Evolutionary conservation across 192 early-diverging fungal genomes (phyloP), one percentile per base, ranked within the genome.

Genomic region (Backusella sp.): DNA sequence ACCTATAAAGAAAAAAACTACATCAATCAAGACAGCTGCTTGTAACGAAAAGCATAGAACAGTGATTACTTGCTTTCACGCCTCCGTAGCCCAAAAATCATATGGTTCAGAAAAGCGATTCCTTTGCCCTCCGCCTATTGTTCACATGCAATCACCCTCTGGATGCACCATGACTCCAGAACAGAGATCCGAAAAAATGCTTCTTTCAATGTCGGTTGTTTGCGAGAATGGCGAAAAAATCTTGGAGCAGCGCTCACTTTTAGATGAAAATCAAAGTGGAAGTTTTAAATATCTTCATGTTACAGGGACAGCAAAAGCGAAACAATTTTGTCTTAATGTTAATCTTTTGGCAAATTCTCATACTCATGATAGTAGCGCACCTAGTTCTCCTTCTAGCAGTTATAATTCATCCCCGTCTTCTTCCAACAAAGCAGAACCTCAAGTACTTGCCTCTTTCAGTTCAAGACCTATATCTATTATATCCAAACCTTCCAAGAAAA

Each of bases 401-500:
- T 26, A 44, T 36, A 23, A 3, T 15, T 21, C 72, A 26, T 4
- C 14, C 6, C 3, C 32, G 41, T 65, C 72, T 7, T n/a, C 52
- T 8, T 39, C 72, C n/a, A 39, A 23, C 30, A 21, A 32, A 37
- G 15, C 7, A 23, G 21, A 36, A 19, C 41, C 21, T 26, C 32
- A 26, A 73, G 53, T 37, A 9, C 36, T 73, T 73, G 89, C 88
- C 9, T 86, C 86, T 7, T 90, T 94, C 66, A 86, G 92, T 71
- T 93, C 94, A 17, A 86, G 84, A 6, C 91, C 93, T 15, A 91
- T 98, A 56, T 85, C 89, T 15, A 94, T 96, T 70, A 96, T 98
- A 41, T 96, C 95, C 62, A 98, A 98, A 82, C 96, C 96, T 14
- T 95, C 92, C 66, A 96, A 95, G 80, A 97, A 96, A 83, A 94